These are phyloP conservation scores for Candida namnaoensis DNA, from an alignment of 805 yeast species.

Conservation along the genomic window DNA sequence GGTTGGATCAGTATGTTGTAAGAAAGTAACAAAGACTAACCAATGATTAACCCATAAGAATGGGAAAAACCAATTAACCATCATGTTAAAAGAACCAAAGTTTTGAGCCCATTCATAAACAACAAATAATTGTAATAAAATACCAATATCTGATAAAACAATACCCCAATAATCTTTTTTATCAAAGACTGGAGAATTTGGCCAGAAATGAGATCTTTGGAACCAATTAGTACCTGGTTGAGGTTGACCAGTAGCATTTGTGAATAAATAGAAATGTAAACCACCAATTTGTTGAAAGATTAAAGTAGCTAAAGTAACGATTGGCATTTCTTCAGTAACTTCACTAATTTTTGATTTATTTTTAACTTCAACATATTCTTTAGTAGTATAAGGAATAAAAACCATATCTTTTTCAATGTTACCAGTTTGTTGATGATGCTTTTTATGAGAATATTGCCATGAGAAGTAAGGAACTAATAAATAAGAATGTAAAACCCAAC, in stretches of 20 bases:
- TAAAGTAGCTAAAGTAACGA: slow-evolving; percentile 31
- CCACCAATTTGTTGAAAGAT: slow-evolving; percentile 52
- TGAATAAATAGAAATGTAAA: slow-evolving; percentile 37
- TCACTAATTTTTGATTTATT: slow-evolving; percentile 31
- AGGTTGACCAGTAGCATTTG: slow-evolving; percentile 51
- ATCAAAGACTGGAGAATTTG: slow-evolving; percentile 47
- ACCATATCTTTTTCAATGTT: slow-evolving; percentile 54
- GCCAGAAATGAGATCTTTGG: slow-evolving; percentile 44
- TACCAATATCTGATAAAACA: slow-evolving; percentile 48
- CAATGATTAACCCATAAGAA: slow-evolving; percentile 56
- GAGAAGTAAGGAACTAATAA: slow-evolving; percentile 52
- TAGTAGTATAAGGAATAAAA: slow-evolving; percentile 45
- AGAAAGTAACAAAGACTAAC: slow-evolving; percentile 54
- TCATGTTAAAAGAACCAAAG: slow-evolving; percentile 40
- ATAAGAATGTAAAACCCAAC: slow-evolving; percentile 55
- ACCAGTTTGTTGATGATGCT: slow-evolving; percentile 59
- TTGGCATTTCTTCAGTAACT: slow-evolving; percentile 47
- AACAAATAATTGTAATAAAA: slow-evolving; percentile 30
- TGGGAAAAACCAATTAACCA: slow-evolving; percentile 50
- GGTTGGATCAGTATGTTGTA: slow-evolving; percentile 53
- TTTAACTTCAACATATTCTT: slow-evolving; percentile 28
- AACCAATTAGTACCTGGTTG: slow-evolving; percentile 31
- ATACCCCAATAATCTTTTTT: slow-evolving; percentile 46
- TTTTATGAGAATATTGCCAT: slow-evolving; percentile 53
- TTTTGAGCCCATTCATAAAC: slow-evolving; percentile 44